Percentiles rank a stretch among this genome's conserved stretches.
Conservation (phyloP, 352 stramenopile species). For the Aphanomyces euteiches region DNA sequence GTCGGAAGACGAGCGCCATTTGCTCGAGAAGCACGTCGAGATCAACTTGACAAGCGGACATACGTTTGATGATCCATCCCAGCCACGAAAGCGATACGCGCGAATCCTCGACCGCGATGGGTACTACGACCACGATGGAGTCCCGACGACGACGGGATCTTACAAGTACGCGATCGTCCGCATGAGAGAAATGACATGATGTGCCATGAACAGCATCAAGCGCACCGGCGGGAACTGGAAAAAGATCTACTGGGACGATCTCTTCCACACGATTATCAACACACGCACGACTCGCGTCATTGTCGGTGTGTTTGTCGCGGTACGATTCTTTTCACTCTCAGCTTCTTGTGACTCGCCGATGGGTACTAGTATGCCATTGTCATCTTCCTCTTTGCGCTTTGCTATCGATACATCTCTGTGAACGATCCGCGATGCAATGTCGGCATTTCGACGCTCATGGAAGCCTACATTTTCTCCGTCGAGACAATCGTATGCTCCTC, state of each 20-base stretch:
- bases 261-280: conserved; percentile 86
- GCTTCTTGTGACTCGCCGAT: neutral
- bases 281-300: conserved; percentile 78
- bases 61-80: neutral
- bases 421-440: conserved; percentile 65
- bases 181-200: conserved; percentile 17
- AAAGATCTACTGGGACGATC: conserved; percentile 78
- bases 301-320: conserved; percentile 67
- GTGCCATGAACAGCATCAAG: conserved; percentile 42
- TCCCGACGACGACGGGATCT: neutral
- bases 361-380: conserved; percentile 67
- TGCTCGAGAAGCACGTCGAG: neutral
- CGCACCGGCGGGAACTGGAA: conserved; percentile 75
- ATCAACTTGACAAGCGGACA: neutral
- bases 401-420: conserved; percentile 66
- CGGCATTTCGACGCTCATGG: conserved; percentile 64
- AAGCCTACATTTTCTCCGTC: conserved; percentile 84
- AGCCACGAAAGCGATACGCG: neutral
- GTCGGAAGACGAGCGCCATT: neutral
- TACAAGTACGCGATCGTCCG: conserved; percentile 19
- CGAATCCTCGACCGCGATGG: neutral
- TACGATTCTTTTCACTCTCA: conserved; percentile 33
- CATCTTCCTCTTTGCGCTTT: conserved; percentile 75
- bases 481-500: conserved; percentile 66
- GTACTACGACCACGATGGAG: neutral